phyloP scores from a whole-genome alignment of 345 rosid species.

The Eucalyptus caleyi region DNA sequence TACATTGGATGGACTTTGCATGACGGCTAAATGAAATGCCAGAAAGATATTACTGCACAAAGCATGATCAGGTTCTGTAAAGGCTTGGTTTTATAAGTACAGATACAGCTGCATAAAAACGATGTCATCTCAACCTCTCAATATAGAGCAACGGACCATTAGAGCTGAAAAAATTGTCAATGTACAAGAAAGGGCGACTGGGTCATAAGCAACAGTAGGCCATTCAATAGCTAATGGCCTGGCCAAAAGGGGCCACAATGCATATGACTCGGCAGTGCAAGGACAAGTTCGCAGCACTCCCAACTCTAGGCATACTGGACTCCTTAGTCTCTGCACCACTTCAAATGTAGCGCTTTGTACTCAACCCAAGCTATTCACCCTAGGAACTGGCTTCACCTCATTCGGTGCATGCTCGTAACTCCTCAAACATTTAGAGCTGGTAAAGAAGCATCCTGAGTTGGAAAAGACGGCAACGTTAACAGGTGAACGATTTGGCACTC shows the following conservation, averaged over 20 bases:
- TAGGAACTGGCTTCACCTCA: slow-evolving; percentile 82
- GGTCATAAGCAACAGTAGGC: background rate
- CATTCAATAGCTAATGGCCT: background rate
- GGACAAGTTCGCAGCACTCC: slow-evolving; percentile 85
- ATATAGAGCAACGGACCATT: background rate
- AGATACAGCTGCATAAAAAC: background rate
- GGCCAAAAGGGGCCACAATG: background rate
- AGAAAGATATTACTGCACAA: background rate
- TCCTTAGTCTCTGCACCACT: slow-evolving; percentile 65
- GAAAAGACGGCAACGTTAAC: background rate
- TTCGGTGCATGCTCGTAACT: slow-evolving; percentile 76
- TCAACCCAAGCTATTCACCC: slow-evolving; percentile 86
- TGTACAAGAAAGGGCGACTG: background rate
- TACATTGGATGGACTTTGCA: no score
- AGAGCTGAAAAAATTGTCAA: background rate
- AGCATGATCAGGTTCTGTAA: background rate
- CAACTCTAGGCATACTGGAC: slow-evolving; percentile 79
- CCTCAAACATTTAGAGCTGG: slow-evolving; percentile 82
- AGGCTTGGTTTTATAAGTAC: background rate
- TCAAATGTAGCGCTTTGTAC: slow-evolving; percentile 58
- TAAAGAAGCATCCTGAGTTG: slow-evolving; percentile 71
- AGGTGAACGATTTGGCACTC: background rate
- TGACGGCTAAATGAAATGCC: background rate
- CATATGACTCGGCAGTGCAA: slow-evolving; percentile 24
- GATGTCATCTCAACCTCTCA: background rate